A percentile compares a stretch with the other conserved stretches of the same genome.
Conservation (phyloP, 768 basidiomycete genomes). For the Scleroderma citrinum region DNA sequence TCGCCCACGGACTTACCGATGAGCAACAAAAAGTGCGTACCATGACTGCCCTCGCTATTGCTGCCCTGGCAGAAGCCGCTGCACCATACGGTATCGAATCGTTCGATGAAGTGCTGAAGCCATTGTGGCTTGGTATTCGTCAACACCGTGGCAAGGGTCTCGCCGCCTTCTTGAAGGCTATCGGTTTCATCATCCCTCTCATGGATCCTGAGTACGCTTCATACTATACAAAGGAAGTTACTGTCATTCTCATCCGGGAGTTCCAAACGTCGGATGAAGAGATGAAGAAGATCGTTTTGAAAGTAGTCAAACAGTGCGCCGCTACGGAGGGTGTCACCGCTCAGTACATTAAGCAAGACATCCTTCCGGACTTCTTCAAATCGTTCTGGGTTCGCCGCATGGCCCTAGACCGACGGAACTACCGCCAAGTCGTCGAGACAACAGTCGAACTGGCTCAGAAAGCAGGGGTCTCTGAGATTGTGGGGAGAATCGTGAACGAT, state of each 20-base stretch:
- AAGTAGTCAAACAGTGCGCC: conserved; percentile 98
- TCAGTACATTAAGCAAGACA: conserved; percentile 94
- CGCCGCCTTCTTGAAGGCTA: conserved; percentile 81
- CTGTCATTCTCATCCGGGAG: conserved; percentile 93
- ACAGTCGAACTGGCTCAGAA: conserved; percentile 98
- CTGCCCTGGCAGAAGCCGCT: conserved; percentile 93
- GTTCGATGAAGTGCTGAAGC: conserved; percentile 90
- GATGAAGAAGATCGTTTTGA: conserved; percentile 99
- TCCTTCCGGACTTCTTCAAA: conserved; percentile 98
- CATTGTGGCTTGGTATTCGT: conserved; percentile 73
- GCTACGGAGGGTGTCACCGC: conserved; percentile 97
- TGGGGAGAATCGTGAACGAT: conserved; percentile 69
- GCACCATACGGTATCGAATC: conserved; percentile 99
- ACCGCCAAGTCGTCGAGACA: conserved; percentile 96
- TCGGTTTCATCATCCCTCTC: conserved; percentile 98
- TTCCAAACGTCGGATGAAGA: conserved; percentile 99
- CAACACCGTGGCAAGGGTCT: conserved; percentile 74
- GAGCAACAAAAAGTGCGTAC: conserved; percentile 79
- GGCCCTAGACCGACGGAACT: conserved; percentile 95
- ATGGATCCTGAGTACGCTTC: conserved; percentile 99
- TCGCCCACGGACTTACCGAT: conserved; percentile 75
- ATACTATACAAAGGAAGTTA: conserved; percentile 98
- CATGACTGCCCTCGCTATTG: conserved; percentile 73
- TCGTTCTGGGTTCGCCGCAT: conserved; percentile 98
- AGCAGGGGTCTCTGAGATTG: conserved; percentile 93